Base-by-base conservation (phyloP, 2,329 filamentous ascomycete species). In the Aspergillus costaricaensis region DNA sequence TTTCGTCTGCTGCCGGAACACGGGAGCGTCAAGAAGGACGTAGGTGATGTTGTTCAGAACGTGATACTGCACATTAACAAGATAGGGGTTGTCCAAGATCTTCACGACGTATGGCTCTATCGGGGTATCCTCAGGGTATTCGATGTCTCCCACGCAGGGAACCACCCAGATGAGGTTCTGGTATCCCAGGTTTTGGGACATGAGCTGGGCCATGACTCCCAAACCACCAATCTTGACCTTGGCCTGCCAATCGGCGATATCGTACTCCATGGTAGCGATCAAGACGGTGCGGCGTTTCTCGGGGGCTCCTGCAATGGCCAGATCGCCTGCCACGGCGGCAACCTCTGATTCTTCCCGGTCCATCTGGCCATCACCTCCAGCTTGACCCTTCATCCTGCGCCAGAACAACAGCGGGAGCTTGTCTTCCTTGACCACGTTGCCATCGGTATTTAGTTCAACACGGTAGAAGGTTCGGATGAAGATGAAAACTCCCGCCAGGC, bases 151-250 rank as follows among this genome's bases (percentile, higher is more conserved):
- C 49, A 88, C 86, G 65, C 82, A 83, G 8, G 84, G 83, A 19
- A 86, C 79, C 15, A 86, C 83, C 83, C 84, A 89, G 63, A 89
- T 83, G 0, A 89, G 79, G 68, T 89, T 83, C 66, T 88, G 82
- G 65, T 89, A 85, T 2, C 82, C 78, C 14, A 89, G 80, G 53
- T 86, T 83, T 68, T 87, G 86, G 23, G 85, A 85, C 86, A 89
- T 89, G 4, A 89, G 77, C 65, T 87, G 85, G 23, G 87, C 86
- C 86, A 89, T 89, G 62, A 88, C 86, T 71, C 87, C 87, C 3
- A 89, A 78, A 62, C 87, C 87, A 62, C 87, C 87, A 52, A 89
- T 89, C 75, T 89, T 89, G 75, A 89, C 86, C 73, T 88, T 89
- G 75, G 89, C 86, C 8, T 75, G 80, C 85, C 87, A 89, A 69